phyloP scores from a whole-genome alignment of 1,284 basidiomycete species.

The Ceratobasidium sp. region DNA sequence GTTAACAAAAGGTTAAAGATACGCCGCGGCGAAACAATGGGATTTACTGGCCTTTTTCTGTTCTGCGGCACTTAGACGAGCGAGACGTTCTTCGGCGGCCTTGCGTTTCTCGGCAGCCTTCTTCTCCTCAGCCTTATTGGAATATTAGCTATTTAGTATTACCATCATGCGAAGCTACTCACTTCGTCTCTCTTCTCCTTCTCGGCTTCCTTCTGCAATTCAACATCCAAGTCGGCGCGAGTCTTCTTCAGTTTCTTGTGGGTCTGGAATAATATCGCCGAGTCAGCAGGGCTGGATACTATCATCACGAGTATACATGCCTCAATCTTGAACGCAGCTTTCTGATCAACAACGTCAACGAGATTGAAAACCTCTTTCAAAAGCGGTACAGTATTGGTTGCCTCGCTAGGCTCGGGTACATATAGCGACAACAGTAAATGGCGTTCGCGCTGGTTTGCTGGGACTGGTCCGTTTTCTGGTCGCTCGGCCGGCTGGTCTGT shows the following conservation, averaged over 20 bases:
- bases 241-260: constrained; percentile 73
- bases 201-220: constrained; percentile 69
- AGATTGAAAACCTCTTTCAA: constrained; percentile 74
- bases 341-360: constrained; percentile 69
- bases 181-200: constrained; percentile 77
- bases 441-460: constrained; percentile 62
- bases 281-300: neutral
- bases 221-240: constrained; percentile 72
- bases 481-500: constrained; percentile 82
- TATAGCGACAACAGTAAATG: constrained; percentile 73
- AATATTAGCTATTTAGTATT: neutral
- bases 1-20: neutral
- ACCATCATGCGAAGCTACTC: constrained; percentile 37
- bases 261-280: constrained; percentile 53
- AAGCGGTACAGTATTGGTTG: constrained; percentile 63
- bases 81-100: constrained; percentile 73
- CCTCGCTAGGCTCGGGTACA: constrained; percentile 61
- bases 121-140: constrained; percentile 62
- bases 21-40: neutral
- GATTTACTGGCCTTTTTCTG: constrained; percentile 70
- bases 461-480: constrained; percentile 60
- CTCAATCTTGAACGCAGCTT: constrained; percentile 70
- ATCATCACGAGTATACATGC: constrained; percentile 42
- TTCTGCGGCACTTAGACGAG: constrained; percentile 78
- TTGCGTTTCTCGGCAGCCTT: constrained; percentile 76